A percentile compares a stretch with the other conserved stretches of the same genome.
Evolutionary conservation across 2,329 filamentous ascomycete genomes (phyloP).

Genomic region (Rhinocladiella similis): DNA sequence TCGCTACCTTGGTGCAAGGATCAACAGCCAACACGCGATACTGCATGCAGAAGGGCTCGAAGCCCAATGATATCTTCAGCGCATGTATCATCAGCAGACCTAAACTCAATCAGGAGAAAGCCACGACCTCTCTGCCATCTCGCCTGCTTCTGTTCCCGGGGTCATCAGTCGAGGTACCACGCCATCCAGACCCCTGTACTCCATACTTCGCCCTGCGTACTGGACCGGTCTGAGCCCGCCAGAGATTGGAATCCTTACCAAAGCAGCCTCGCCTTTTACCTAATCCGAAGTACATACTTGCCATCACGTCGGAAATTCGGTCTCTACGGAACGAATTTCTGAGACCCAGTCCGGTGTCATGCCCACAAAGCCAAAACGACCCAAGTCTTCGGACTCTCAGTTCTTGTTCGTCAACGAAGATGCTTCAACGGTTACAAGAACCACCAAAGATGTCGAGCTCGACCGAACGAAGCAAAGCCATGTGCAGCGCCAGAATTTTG

Average conservation of each 20-base stretch:
- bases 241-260: background rate
- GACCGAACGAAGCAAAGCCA: conserved; percentile 29
- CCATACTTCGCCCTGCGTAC: background rate
- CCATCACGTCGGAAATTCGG: background rate
- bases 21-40: conserved; percentile 5
- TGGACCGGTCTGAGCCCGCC: conserved; percentile 1
- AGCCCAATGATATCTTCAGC: conserved; percentile 12
- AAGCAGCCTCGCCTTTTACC: conserved; percentile 19
- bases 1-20: background rate
- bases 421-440: conserved; percentile 20
- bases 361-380: conserved; percentile 21
- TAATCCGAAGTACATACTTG: conserved; percentile 8
- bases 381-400: conserved; percentile 19
- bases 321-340: background rate
- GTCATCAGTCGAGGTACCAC: background rate
- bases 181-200: background rate
- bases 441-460: conserved; percentile 19
- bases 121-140: conserved; percentile 4
- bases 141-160: conserved; percentile 8
- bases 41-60: conserved; percentile 12
- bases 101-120: conserved; percentile 26
- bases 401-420: conserved; percentile 28
- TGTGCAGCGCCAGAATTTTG: conserved; percentile 27
- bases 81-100: conserved; percentile 22
- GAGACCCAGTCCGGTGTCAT: conserved; percentile 13